These are phyloP conservation scores for Cyclotella atomus DNA, from an alignment of 108 stramenopile genomes.

Conservation along the genomic window DNA sequence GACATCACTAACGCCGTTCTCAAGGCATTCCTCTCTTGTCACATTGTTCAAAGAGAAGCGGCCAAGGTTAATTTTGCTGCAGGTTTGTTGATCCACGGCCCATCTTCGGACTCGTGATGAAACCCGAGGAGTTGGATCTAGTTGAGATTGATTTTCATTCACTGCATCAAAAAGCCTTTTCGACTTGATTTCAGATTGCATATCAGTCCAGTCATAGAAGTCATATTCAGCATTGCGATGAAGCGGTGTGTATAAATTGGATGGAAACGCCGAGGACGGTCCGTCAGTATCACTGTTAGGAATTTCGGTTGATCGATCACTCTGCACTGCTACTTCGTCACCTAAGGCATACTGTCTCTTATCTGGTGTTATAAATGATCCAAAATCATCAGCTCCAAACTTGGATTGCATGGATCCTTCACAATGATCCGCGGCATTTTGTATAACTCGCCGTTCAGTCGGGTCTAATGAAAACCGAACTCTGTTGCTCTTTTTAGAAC, in stretches of 20 bases:
- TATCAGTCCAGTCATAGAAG: too few relatives aligned
- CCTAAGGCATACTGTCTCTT: background rate
- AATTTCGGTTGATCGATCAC: background rate
- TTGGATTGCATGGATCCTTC: background rate
- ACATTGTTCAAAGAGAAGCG: constrained; percentile 27
- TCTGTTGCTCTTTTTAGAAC: background rate
- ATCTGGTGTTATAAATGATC: background rate
- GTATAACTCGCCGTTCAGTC: background rate
- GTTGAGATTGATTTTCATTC: too few relatives aligned
- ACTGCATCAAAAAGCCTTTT: constrained; percentile 34
- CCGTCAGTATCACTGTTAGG: too few relatives aligned
- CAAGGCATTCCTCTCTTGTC: constrained; percentile 10
- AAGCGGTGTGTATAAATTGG: constrained; percentile 29
- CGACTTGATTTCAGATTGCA: constrained; percentile 43
- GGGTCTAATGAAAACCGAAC: constrained; percentile 11
- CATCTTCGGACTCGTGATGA: background rate
- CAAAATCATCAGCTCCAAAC: background rate
- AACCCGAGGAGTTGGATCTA: too few relatives aligned
- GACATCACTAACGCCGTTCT: constrained; percentile 46
- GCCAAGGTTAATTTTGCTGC: constrained; percentile 23
- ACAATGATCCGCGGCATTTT: too few relatives aligned
- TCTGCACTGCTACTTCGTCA: background rate
- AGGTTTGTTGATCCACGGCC: background rate
- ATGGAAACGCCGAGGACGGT: too few relatives aligned
- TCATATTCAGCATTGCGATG: constrained; percentile 12